These are phyloP conservation scores for Kalmusia sp. DNA, from an alignment of 2,329 filamentous ascomycete genomes.

Conservation along the genomic window DNA sequence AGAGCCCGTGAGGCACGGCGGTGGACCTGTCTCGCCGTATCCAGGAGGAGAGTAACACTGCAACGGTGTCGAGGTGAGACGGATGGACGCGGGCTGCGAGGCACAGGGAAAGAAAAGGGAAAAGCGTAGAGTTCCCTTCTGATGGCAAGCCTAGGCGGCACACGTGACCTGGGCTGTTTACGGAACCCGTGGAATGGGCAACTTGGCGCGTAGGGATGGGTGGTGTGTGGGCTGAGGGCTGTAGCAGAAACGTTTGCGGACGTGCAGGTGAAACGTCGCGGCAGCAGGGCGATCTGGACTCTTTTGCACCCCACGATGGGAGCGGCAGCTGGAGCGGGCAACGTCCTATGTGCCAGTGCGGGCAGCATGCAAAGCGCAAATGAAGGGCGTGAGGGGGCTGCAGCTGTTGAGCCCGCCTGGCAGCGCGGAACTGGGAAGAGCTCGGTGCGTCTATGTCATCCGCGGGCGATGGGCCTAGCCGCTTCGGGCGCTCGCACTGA, in stretches of 20 bases:
- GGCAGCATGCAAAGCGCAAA: too few relatives aligned
- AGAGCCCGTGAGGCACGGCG: conserved; percentile 4
- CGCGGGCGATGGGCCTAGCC: too few relatives aligned
- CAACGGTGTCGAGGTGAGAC: conserved; percentile 10
- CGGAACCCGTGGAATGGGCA: background rate
- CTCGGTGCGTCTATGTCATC: too few relatives aligned
- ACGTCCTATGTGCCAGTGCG: too few relatives aligned
- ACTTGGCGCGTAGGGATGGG: conserved; percentile 3
- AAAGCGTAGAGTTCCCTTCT: conserved; percentile 1
- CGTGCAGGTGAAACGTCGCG: conserved; percentile 24
- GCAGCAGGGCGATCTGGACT: background rate
- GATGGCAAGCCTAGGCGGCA: conserved; percentile 16
- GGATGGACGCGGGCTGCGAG: conserved; percentile 1
- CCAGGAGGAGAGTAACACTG: background rate
- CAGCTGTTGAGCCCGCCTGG: too few relatives aligned
- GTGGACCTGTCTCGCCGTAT: background rate
- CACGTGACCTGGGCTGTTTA: conserved; percentile 10
- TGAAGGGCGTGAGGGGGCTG: too few relatives aligned
- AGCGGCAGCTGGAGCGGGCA: too few relatives aligned
- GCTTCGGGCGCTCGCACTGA: background rate
- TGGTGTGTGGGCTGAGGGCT: background rate
- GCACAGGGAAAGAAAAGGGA: background rate
- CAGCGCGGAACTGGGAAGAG: too few relatives aligned
- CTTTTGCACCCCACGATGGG: background rate
- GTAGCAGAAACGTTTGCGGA: conserved; percentile 20